Evolutionary conservation across 2,329 filamentous ascomycete genomes (phyloP).

Genomic region (Ustulina deusta): DNA sequence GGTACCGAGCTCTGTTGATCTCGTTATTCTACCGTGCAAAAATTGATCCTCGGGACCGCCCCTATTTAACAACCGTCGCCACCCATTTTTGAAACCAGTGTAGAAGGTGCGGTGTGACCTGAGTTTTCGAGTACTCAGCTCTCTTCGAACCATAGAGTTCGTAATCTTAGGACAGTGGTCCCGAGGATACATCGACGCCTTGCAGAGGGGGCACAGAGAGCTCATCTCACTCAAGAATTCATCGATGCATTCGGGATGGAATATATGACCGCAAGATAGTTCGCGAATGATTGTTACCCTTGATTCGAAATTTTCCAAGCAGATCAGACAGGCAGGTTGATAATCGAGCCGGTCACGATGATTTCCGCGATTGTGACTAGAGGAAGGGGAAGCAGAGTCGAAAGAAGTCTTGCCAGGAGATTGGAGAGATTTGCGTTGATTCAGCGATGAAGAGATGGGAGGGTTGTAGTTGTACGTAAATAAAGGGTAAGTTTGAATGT

Average conservation of each 20-base stretch:
- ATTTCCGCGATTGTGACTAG: constrained; percentile 41
- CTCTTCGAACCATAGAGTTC: constrained; percentile 86
- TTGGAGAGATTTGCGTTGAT: constrained; percentile 48
- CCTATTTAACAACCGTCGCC: constrained; percentile 44
- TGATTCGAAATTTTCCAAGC: constrained; percentile 81
- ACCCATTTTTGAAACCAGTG: constrained; percentile 46
- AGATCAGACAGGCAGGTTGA: constrained; percentile 91
- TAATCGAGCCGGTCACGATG: constrained; percentile 66
- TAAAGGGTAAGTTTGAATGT: constrained; percentile 80
- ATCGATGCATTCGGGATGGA: constrained; percentile 92
- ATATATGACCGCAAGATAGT: constrained; percentile 91
- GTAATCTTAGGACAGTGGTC: constrained; percentile 78
- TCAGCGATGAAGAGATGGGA: constrained; percentile 56
- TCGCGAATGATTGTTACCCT: constrained; percentile 81
- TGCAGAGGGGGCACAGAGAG: constrained; percentile 92
- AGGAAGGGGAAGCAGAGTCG: constrained; percentile 29
- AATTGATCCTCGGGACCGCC: constrained; percentile 42
- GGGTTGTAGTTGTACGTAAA: constrained; percentile 78
- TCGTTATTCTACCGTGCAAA: constrained; percentile 33
- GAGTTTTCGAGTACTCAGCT: constrained; percentile 74
- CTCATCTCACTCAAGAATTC: constrained; percentile 81
- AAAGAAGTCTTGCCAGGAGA: constrained; percentile 36
- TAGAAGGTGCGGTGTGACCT: constrained; percentile 64
- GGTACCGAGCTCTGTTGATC: constrained; percentile 38
- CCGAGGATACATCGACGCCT: constrained; percentile 79